A percentile compares a stretch with the other conserved stretches of the same genome.
Conservation (phyloP, 306 rosid species). For the Carpinus fangiana region DNA sequence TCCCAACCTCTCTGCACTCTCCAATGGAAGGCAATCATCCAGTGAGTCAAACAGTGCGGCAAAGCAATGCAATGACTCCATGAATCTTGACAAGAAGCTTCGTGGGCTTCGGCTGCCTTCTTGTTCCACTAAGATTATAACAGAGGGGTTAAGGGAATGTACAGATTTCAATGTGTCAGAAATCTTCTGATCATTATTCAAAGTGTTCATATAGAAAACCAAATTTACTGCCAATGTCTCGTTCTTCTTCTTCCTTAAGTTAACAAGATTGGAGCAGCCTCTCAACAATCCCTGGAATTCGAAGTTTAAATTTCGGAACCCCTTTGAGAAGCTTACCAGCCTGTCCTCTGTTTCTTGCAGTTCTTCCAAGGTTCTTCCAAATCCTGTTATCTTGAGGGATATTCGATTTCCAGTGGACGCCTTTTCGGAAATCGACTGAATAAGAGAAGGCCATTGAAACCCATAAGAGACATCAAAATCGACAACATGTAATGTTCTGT, state of each 20-base stretch:
- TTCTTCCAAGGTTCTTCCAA: conserved; percentile 54
- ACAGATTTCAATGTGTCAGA: conserved; percentile 66
- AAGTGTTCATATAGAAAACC: conserved; percentile 53
- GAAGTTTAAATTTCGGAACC: conserved; percentile 48
- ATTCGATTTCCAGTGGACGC: conserved; percentile 47
- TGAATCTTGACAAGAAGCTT: conserved; percentile 63
- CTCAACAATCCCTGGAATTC: conserved; percentile 69
- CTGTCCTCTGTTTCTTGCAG: conserved; percentile 69
- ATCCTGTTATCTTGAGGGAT: conserved; percentile 56
- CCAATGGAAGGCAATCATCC: conserved; percentile 66
- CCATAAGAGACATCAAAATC: conserved; percentile 77
- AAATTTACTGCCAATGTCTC: conserved; percentile 73
- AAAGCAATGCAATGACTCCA: conserved; percentile 63
- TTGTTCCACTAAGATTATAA: conserved; percentile 62
- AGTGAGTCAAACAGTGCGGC: conserved; percentile 87
- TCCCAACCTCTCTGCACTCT: conserved; percentile 62
- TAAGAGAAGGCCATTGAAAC: conserved; percentile 82
- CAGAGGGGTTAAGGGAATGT: conserved; percentile 55
- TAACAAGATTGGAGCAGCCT: conserved; percentile 40
- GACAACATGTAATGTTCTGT: conserved; percentile 55
- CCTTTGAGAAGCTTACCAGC: conserved; percentile 61
- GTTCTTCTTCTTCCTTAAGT: conserved; percentile 53
- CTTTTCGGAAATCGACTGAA: conserved; percentile 76
- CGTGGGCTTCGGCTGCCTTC: conserved; percentile 50
- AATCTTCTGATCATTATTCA: conserved; percentile 38